These are phyloP conservation scores for Xylariaceae sp. DNA, from an alignment of 2,329 filamentous ascomycete genomes.

Conservation along the genomic window DNA sequence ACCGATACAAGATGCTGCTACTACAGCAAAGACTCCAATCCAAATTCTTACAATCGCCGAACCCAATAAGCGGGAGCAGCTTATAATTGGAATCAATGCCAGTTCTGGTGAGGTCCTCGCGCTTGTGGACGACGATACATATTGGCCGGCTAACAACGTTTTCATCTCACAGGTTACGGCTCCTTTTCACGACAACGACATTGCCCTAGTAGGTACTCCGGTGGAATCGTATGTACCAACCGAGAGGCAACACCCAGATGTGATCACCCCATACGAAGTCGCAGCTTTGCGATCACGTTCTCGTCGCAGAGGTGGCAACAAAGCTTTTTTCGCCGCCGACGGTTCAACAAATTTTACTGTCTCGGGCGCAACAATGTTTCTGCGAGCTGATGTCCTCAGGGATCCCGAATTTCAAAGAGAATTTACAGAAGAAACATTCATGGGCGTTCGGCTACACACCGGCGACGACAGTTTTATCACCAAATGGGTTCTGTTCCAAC, in stretches of 20 bases:
- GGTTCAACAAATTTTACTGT: conserved; percentile 25
- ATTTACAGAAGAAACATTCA: conserved; percentile 22
- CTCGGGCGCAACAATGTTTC: conserved; percentile 25
- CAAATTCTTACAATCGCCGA: conserved; percentile 11
- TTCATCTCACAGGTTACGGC: conserved; percentile 22
- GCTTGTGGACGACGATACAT: conserved; percentile 29
- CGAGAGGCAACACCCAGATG: conserved; percentile 12
- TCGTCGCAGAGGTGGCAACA: conserved; percentile 15
- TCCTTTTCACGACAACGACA: conserved; percentile 21
- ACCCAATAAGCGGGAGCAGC: conserved; percentile 27
- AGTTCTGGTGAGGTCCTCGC: conserved; percentile 22
- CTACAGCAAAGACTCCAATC: conserved; percentile 7
- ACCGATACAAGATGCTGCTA: conserved; percentile 4
- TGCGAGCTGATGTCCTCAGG: conserved; percentile 22
- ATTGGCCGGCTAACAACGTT: conserved; percentile 13
- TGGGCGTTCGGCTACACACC: conserved; percentile 18
- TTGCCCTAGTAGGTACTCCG: conserved; percentile 23
- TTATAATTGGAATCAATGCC: conserved; percentile 20
- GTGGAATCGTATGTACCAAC: conserved; percentile 22
- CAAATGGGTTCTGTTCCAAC: conserved; percentile 23
- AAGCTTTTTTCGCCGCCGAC: conserved; percentile 20
- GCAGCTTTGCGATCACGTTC: conserved; percentile 24
- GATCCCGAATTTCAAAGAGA: conserved; percentile 21
- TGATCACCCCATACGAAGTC: conserved; percentile 28
- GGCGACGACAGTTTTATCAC: conserved; percentile 30